Percentiles rank a stretch among this genome's conserved stretches.
phyloP scores from a whole-genome alignment of 805 yeast genomes.

The Barnettozyma californica region DNA sequence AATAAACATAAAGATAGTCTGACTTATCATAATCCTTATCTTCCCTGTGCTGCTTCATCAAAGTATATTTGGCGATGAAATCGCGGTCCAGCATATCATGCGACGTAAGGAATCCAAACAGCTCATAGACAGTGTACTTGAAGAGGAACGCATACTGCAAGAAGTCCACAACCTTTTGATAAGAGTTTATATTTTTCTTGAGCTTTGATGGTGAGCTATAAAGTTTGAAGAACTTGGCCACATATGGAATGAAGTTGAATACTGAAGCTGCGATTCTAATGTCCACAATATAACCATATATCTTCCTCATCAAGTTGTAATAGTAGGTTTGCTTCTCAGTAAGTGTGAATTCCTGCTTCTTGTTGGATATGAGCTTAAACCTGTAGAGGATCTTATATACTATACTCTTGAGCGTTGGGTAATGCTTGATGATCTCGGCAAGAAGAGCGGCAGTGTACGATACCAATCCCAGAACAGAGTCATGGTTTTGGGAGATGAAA shows the following conservation, averaged over 20 bases:
- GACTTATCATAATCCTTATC: conserved; percentile 9
- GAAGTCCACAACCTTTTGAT: conserved; percentile 6
- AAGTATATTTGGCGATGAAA: conserved; percentile 4
- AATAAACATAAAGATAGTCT: conserved; percentile 17
- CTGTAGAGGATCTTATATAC: conserved; percentile 6
- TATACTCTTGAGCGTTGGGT: conserved; percentile 9
- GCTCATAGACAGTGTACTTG: conserved; percentile 12
- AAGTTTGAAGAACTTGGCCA: conserved; percentile 9
- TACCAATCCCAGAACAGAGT: conserved; percentile 10
- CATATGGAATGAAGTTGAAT: conserved; percentile 13
- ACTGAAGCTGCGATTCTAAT: conserved; percentile 13
- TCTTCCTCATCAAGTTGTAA: conserved; percentile 3
- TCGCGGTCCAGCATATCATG: conserved; percentile 13
- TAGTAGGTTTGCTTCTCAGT: conserved; percentile 5
- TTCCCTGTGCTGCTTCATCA: conserved; percentile 8
- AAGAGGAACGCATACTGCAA: conserved; percentile 4
- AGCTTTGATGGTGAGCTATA: conserved; percentile 12
- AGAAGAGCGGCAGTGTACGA: conserved; percentile 9
- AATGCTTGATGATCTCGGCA: conserved; percentile 11
- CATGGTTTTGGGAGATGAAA: conserved; percentile 8
- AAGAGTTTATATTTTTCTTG: conserved; percentile 1
- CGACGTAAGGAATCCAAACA: conserved; percentile 12
- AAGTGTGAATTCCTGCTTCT: not conserved
- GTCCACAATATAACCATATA: conserved; percentile 16
- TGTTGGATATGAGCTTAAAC: conserved; percentile 2